Conservation (phyloP, 495 filamentous ascomycete genomes). For the Trichoderma reesei region DNA sequence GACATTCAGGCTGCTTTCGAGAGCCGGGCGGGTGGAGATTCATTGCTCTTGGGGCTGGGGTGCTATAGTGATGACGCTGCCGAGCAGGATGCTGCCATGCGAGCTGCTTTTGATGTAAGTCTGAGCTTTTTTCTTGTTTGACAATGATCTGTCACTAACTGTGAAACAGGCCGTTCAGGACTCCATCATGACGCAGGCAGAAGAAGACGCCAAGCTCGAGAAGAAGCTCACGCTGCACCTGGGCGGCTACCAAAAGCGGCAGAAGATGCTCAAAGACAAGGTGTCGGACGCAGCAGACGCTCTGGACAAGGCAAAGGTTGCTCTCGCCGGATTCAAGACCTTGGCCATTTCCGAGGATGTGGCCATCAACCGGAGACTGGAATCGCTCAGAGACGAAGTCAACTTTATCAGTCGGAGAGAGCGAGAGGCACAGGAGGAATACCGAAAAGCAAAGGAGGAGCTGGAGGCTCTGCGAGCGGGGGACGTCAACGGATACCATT, state of each 20-base stretch:
- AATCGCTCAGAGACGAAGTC: slow-evolving; percentile 71
- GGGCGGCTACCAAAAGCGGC: slow-evolving; percentile 83
- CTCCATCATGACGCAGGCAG: slow-evolving; percentile 58
- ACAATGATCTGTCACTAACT: slow-evolving; percentile 18
- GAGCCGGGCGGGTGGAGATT: slow-evolving; percentile 43
- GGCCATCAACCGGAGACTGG: slow-evolving; percentile 61
- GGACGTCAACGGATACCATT: slow-evolving; percentile 32
- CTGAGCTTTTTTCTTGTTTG: background rate
- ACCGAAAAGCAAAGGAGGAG: slow-evolving; percentile 66
- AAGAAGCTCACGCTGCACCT: slow-evolving; percentile 85
- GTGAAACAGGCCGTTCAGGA: slow-evolving; percentile 56
- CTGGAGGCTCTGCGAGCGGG: slow-evolving; percentile 47
- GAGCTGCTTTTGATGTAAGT: slow-evolving; percentile 57
- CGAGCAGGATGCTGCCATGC: slow-evolving; percentile 50
- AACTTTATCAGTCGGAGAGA: slow-evolving; percentile 72
- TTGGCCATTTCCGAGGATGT: slow-evolving; percentile 69
- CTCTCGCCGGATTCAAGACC: slow-evolving; percentile 65
- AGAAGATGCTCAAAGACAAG: slow-evolving; percentile 71
- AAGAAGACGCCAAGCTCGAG: slow-evolving; percentile 74
- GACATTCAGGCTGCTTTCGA: slow-evolving; percentile 63
- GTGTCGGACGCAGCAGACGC: slow-evolving; percentile 70
- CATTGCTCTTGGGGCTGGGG: slow-evolving; percentile 61
- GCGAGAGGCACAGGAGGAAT: slow-evolving; percentile 83
- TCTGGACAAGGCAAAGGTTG: slow-evolving; percentile 59
- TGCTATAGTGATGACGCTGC: slow-evolving; percentile 64